Conservation (phyloP, 768 basidiomycete genomes). For the Collybiopsis luxurians region DNA sequence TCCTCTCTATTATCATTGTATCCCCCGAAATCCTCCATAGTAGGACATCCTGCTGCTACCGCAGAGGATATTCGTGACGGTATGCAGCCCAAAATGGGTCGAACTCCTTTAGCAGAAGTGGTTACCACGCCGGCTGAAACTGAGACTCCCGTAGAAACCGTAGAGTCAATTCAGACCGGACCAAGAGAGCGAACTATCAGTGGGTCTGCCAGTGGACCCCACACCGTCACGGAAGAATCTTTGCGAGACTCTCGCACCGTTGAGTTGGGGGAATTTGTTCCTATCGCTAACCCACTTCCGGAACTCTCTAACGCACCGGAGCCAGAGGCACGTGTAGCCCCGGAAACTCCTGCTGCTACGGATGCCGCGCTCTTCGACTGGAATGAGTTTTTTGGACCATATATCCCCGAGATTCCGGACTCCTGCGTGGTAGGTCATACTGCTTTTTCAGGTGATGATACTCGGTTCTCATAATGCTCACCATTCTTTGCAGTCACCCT, state of each 20-base stretch:
- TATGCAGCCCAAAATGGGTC: conserved; percentile 21
- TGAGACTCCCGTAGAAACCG: not conserved
- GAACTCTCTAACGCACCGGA: conserved; percentile 6
- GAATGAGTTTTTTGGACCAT: too few species aligned
- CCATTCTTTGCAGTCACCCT: too few species aligned
- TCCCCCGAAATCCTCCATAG: too few species aligned
- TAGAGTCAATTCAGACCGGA: not conserved
- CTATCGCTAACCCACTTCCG: not conserved
- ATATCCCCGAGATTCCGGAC: too few species aligned
- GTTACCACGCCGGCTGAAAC: conserved; percentile 17
- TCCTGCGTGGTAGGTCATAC: too few species aligned
- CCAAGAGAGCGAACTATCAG: not conserved
- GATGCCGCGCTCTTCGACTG: conserved; percentile 12
- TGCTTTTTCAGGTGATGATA: too few species aligned
- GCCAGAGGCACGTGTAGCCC: conserved; percentile 13
- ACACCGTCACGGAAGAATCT: conserved; percentile 48
- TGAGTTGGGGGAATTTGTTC: conserved; percentile 7
- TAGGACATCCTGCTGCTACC: conserved; percentile 7
- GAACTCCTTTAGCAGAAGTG: conserved; percentile 41
- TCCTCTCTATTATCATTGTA: too few species aligned
- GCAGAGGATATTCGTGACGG: conserved; percentile 9
- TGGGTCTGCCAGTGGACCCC: conserved; percentile 24
- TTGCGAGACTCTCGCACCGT: not conserved
- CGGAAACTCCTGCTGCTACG: conserved; percentile 16
- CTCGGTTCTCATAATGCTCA: too few species aligned